Evolutionary conservation across 179 eudicot genomes (phyloP).

Genomic region (Vitellaria paradoxa): DNA sequence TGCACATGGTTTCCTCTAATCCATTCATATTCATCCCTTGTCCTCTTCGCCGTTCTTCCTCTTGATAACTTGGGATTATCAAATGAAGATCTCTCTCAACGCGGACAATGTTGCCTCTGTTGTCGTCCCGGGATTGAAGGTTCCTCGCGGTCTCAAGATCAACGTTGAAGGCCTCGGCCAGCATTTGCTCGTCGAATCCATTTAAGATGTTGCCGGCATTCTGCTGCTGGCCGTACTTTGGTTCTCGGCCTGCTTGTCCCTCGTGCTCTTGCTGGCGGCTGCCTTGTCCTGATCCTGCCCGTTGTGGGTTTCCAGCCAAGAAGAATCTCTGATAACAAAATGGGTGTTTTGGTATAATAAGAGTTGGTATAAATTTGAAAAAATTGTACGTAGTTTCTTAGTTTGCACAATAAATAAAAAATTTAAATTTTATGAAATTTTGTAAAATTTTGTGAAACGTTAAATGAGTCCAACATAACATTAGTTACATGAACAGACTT

Average conservation of each 20-base stretch:
- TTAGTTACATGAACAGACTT: too few relatives aligned
- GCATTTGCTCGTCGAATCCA: conserved; percentile 35
- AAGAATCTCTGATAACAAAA: conserved; percentile 39
- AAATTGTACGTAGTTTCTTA: too few relatives aligned
- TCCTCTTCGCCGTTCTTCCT: conserved; percentile 11
- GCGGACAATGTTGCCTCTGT: conserved; percentile 49
- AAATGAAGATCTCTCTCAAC: conserved; percentile 36
- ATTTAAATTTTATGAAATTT: too few relatives aligned
- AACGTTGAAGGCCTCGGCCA: conserved; percentile 29
- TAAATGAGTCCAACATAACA: too few relatives aligned
- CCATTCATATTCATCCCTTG: conserved; percentile 23
- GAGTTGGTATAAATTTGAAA: too few relatives aligned
- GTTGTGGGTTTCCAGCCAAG: conserved; percentile 50
- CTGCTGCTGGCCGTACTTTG: conserved; percentile 9
- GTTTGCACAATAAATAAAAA: too few relatives aligned
- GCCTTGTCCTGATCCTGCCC: conserved; percentile 2
- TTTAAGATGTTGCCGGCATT: conserved; percentile 37
- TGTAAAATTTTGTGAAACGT: too few relatives aligned
- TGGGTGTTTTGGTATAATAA: neutral
- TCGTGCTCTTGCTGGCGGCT: neutral
- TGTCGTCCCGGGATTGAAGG: conserved; percentile 33
- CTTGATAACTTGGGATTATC: conserved; percentile 22
- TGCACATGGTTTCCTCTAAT: conserved; percentile 43
- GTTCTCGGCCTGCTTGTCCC: neutral
- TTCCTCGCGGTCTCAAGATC: conserved; percentile 32